A percentile compares a stretch with the other conserved stretches of the same genome.
Conservation (phyloP, 495 filamentous ascomycete species). For the Xylaria grammica region DNA sequence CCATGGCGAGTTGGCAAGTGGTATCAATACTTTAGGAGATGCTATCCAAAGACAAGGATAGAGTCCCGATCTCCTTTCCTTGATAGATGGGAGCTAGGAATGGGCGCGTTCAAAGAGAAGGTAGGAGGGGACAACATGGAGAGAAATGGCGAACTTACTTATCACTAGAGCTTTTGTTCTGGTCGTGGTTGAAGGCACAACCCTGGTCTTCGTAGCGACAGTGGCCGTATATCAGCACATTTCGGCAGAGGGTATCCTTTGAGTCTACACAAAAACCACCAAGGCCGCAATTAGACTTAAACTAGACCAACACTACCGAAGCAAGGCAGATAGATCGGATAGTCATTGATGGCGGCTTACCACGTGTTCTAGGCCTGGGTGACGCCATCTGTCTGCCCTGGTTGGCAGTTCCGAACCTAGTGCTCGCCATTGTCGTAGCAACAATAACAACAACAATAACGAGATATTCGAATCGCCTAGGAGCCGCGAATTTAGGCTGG, state of each 20-base stretch:
- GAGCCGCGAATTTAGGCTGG: conserved; percentile 20
- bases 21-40: background rate
- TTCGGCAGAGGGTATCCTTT: conserved; percentile 90
- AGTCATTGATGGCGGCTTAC: conserved; percentile 35
- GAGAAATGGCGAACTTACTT: conserved; percentile 55
- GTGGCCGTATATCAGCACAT: conserved; percentile 91
- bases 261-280: conserved; percentile 43
- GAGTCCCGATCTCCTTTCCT: background rate
- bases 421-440: conserved; percentile 46
- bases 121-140: background rate
- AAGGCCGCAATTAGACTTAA: background rate
- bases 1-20: background rate
- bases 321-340: background rate
- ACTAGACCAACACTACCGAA: background rate
- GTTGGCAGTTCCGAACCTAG: conserved; percentile 49
- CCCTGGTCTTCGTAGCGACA: conserved; percentile 92
- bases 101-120: background rate
- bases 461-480: conserved; percentile 29
- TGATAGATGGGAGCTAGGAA: conserved; percentile 8
- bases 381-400: conserved; percentile 56
- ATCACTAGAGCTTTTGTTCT: conserved; percentile 63
- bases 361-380: conserved; percentile 56
- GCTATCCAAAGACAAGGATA: background rate
- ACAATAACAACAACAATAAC: background rate
- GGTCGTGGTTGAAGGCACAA: conserved; percentile 90